A percentile compares a stretch with the other conserved stretches of the same genome.
Evolutionary conservation across 108 stramenopile genomes (phyloP).

Genomic region (Cyclotella atomus): DNA sequence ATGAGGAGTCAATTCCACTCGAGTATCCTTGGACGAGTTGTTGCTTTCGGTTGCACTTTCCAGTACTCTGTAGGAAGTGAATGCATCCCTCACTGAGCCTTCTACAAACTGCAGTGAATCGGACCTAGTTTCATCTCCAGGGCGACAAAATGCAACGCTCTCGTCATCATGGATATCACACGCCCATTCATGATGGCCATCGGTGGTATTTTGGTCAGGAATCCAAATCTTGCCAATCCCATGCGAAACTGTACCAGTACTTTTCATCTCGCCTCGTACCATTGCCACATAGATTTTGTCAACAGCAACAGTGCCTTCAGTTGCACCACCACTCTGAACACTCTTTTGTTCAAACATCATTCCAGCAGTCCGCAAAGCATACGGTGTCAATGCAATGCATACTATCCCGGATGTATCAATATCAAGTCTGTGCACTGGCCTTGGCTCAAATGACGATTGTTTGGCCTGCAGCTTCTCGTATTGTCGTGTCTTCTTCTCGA

Average conservation of each 20-base stretch:
- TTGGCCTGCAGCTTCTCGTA: slow-evolving; percentile 11
- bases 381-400: slow-evolving; percentile 54
- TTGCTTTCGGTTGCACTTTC: slow-evolving; percentile 11
- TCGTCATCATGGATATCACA: slow-evolving; percentile 39
- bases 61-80: slow-evolving; percentile 40
- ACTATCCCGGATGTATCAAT: slow-evolving; percentile 71
- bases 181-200: slow-evolving; percentile 52
- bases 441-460: slow-evolving; percentile 36
- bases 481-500: slow-evolving; percentile 13
- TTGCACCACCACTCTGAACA: background rate
- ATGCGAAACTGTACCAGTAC: slow-evolving; percentile 29
- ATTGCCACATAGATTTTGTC: slow-evolving; percentile 66
- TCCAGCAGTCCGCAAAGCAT: slow-evolving; percentile 45
- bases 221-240: slow-evolving; percentile 58
- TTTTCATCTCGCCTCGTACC: slow-evolving; percentile 48
- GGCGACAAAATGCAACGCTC: slow-evolving; percentile 26
- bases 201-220: background rate
- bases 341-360: slow-evolving; percentile 60
- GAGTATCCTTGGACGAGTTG: slow-evolving; percentile 27
- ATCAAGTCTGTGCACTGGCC: slow-evolving; percentile 75
- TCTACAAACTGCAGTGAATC: slow-evolving; percentile 25
- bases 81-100: slow-evolving; percentile 48
- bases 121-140: background rate
- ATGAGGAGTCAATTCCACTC: slow-evolving; percentile 52
- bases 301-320: background rate